Conservation (phyloP, 352 stramenopile species). For the Albugo laibachii region DNA sequence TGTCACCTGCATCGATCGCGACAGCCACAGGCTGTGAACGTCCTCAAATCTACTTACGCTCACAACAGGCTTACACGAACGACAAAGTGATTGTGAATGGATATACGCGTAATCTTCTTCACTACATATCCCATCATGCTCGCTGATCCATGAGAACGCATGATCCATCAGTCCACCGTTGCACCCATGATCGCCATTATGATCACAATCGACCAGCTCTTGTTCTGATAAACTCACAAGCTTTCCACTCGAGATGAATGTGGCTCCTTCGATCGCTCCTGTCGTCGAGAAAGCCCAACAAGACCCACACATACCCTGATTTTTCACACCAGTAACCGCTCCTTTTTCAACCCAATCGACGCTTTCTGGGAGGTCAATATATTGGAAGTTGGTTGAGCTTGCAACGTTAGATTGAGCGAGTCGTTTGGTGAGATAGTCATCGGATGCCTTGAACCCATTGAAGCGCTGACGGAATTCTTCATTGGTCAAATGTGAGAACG, state of each 20-base stretch:
- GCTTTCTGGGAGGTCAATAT: conserved; percentile 38
- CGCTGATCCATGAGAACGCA: conserved; percentile 90
- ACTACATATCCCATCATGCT: conserved; percentile 81
- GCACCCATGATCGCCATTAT: conserved; percentile 90
- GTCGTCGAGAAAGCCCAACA: conserved; percentile 97
- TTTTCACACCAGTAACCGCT: conserved; percentile 90
- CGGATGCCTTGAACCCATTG: conserved; percentile 26
- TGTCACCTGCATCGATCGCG: conserved; percentile 87
- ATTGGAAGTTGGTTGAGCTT: conserved; percentile 8
- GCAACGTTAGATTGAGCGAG: not conserved
- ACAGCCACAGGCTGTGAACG: conserved; percentile 86
- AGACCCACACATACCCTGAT: conserved; percentile 90
- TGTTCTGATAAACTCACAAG: conserved; percentile 92
- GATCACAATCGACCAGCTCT: conserved; percentile 94
- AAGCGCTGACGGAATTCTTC: conserved; percentile 86
- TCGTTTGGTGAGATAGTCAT: conserved; percentile 42
- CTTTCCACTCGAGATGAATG: conserved; percentile 84
- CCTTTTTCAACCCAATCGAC: conserved; percentile 91
- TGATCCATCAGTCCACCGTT: conserved; percentile 96
- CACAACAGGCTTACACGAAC: conserved; percentile 62
- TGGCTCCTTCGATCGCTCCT: conserved; percentile 92
- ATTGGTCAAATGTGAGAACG: conserved; percentile 88
- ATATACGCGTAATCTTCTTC: conserved; percentile 93
- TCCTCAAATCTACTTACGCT: conserved; percentile 82
- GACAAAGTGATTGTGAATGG: conserved; percentile 46